phyloP scores from a whole-genome alignment of 1,139 yeast genomes.

The Sugiyamaella paludigena region DNA sequence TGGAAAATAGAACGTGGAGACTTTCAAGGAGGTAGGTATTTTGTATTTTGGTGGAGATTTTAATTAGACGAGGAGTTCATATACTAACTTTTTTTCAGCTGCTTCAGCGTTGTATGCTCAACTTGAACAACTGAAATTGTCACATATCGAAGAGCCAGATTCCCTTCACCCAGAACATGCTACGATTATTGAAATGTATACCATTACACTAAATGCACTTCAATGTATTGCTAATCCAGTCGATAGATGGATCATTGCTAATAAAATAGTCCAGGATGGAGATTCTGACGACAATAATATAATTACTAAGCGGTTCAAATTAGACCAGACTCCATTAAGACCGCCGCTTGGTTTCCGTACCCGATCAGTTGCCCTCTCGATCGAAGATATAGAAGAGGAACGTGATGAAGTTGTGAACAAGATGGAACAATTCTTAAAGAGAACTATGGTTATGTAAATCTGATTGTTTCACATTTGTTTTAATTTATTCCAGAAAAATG shows the following conservation, averaged over 20 bases:
- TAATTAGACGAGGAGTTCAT: neutral
- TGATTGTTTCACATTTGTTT: too few relatives aligned
- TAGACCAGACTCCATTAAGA: neutral
- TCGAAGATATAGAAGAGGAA: slow-evolving; percentile 23
- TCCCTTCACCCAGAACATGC: slow-evolving; percentile 12
- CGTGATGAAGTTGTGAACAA: slow-evolving; percentile 16
- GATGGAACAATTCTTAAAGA: slow-evolving; percentile 6
- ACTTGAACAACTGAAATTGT: slow-evolving; percentile 20
- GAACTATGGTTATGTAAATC: slow-evolving; percentile 6
- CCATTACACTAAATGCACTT: slow-evolving; percentile 32
- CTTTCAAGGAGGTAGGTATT: slow-evolving; percentile 31
- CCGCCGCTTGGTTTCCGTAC: slow-evolving; percentile 17
- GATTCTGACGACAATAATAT: slow-evolving; percentile 16
- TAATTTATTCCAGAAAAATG: neutral
- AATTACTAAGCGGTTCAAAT: slow-evolving; percentile 10
- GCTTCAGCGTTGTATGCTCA: slow-evolving; percentile 27
- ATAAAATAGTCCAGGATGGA: slow-evolving; percentile 18
- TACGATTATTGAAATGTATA: slow-evolving; percentile 17
- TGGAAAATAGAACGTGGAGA: slow-evolving; percentile 38
- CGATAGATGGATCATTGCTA: slow-evolving; percentile 35
- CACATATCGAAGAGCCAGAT: slow-evolving; percentile 8
- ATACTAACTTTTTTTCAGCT: slow-evolving; percentile 22
- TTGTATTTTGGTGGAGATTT: too few relatives aligned
- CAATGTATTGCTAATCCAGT: slow-evolving; percentile 27
- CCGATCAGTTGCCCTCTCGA: slow-evolving; percentile 21